These are phyloP conservation scores for Musa acuminata DNA, from an alignment of 176 grass and related monocot genomes.

Conservation along the genomic window DNA sequence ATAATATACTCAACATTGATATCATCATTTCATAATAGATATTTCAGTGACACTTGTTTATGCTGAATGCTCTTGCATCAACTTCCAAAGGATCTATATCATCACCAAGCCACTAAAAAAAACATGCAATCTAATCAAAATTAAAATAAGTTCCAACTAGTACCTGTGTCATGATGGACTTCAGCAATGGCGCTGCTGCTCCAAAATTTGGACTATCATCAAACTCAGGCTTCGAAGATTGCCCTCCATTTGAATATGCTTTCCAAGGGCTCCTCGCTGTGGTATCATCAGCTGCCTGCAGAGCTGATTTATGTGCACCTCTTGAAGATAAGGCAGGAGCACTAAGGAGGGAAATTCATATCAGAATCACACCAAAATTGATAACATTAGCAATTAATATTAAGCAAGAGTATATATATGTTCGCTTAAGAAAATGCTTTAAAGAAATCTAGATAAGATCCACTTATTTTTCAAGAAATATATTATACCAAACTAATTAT, in stretches of 20 bases:
- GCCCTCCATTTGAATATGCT: constrained; percentile 75
- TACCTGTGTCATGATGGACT: constrained; percentile 94
- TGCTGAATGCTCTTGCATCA: neutral
- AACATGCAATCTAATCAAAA: neutral
- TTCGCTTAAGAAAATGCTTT: neutral
- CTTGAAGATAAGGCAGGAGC: constrained; percentile 79
- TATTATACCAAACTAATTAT: too few species aligned
- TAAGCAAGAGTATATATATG: neutral
- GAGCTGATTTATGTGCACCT: constrained; percentile 47
- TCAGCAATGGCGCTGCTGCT: constrained; percentile 69
- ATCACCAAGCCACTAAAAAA: neutral
- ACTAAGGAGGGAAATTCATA: constrained; percentile 38
- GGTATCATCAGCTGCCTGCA: constrained; percentile 43
- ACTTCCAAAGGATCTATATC: neutral
- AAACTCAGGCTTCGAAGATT: constrained; percentile 39
- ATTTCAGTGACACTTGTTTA: too few species aligned
- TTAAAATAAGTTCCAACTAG: neutral
- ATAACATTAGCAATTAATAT: neutral
- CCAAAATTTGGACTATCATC: constrained; percentile 71
- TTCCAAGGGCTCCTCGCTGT: constrained; percentile 62
- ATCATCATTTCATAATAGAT: too few species aligned
- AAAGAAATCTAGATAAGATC: neutral
- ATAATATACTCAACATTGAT: too few species aligned
- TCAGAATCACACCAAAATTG: constrained; percentile 8
- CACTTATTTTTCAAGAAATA: too few species aligned